Conservation (phyloP, 1,284 basidiomycete species). For the Caloboletus inedulis region DNA sequence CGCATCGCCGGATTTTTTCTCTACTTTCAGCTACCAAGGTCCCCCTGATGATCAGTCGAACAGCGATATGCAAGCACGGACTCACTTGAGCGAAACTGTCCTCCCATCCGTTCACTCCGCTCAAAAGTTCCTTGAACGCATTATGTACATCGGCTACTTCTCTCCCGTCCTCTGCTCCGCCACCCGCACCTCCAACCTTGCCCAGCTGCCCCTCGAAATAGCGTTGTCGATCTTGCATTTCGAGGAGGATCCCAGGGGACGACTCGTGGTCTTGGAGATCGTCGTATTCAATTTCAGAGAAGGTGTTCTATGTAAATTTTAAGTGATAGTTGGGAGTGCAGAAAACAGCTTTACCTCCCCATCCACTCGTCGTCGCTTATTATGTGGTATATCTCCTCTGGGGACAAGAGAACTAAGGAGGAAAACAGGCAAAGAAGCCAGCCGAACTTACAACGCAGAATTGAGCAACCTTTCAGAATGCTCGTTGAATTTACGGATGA, state of each 20-base stretch:
- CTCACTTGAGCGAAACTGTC: conserved; percentile 54
- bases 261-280: conserved; percentile 74
- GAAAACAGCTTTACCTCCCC: conserved; percentile 31
- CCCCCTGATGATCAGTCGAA: neutral
- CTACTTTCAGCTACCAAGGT: conserved; percentile 52
- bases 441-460: conserved; percentile 57
- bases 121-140: conserved; percentile 46
- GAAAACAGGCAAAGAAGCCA: neutral
- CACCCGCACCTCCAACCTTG: conserved; percentile 30
- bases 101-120: conserved; percentile 56
- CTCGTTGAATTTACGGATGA: conserved; percentile 97
- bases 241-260: conserved; percentile 69
- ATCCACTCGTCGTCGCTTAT: conserved; percentile 59
- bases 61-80: neutral
- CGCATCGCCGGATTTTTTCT: conserved; percentile 61
- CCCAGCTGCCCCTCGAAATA: conserved; percentile 69
- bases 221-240: conserved; percentile 77
- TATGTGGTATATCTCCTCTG: conserved; percentile 56
- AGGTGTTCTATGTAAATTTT: conserved; percentile 39
- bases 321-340: neutral
- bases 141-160: conserved; percentile 43
- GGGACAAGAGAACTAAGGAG: neutral
- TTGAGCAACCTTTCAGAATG: conserved; percentile 89
- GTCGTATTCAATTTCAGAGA: conserved; percentile 79
- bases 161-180: conserved; percentile 14